Evolutionary conservation across 352 stramenopile genomes (phyloP), one percentile per base, ranked within the genome.

Genomic region (Thraustotheca clavata): DNA sequence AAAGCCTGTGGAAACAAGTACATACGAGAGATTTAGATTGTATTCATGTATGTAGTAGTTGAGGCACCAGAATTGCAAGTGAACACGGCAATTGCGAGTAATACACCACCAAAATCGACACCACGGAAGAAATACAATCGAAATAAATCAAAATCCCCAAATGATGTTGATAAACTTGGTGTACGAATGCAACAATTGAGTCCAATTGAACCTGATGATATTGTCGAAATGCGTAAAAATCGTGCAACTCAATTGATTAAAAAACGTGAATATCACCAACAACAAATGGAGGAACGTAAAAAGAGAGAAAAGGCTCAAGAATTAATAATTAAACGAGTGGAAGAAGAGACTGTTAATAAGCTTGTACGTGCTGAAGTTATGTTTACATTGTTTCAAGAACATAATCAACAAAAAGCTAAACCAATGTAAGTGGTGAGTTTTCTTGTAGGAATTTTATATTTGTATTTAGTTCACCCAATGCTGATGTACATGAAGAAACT

Each of bases 341-440:
- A 65, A 22, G 38, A 65, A 5, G 57, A 65, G 22, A 40, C 24
- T 14, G 26, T 54, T 16, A 54, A 55, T 11, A 65, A 65, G 32
- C 57, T 65, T 12, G 22, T 27, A 8, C 38, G 40, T 14, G 7
- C 57, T 16, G 38, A 65, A 52, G 57, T 55, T 31, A 65, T 65
- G 57, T 65, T 55, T 39, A 39, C 57, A 31, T 33, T 65, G 16
- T 20, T 65, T 9, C 57, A 65, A 27, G 57, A 65, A 41, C 57
- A 65, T 46, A 65, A 65, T 20, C 35, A 50, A 22, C 31, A 9
- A 24, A 65, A 65, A 16, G 11, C 26, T 33, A 65, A 65, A 29
- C 12, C 43, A 14, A 3, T 31, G 43, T 52, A 52, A 2, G n/a
- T n/a, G n/a, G n/a, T n/a, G 3, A 6, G 6, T 3, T 31, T n/a